Conservation (phyloP, 495 filamentous ascomycete species). For the Xylaria flabelliformis region DNA sequence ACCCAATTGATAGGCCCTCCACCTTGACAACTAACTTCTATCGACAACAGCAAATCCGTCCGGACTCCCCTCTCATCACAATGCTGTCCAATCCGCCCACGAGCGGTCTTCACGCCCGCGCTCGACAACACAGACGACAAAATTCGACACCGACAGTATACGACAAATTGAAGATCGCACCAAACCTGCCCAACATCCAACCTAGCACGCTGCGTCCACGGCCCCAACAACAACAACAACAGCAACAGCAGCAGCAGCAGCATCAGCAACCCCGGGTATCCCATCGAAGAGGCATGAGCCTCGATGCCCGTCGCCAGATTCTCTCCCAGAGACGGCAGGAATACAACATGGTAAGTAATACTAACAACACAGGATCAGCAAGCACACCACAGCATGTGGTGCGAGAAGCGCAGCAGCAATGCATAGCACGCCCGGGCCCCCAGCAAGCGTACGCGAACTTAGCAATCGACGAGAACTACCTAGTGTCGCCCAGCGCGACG, state of each 20-base stretch:
- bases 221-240: conserved; percentile 44
- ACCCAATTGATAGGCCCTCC: conserved; percentile 57
- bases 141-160: conserved; percentile 82
- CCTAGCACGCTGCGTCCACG: conserved; percentile 35
- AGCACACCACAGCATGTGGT: conserved; percentile 63
- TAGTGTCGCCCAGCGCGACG: conserved; percentile 56
- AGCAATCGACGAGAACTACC: conserved; percentile 47
- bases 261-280: conserved; percentile 51
- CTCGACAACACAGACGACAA: conserved; percentile 82
- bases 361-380: conserved; percentile 65
- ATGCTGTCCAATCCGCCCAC: conserved; percentile 76
- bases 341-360: conserved; percentile 61
- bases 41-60: conserved; percentile 56
- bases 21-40: conserved; percentile 45
- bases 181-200: conserved; percentile 62
- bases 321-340: conserved; percentile 57
- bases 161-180: conserved; percentile 68
- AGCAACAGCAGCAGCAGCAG: conserved; percentile 48
- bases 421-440: conserved; percentile 67
- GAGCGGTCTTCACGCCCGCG: conserved; percentile 70
- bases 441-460: conserved; percentile 47
- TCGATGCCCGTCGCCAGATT: conserved; percentile 70
- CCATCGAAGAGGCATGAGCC: conserved; percentile 80
- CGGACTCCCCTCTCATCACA: conserved; percentile 67
- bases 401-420: conserved; percentile 80